phyloP scores from a whole-genome alignment of 2,329 filamentous ascomycete genomes.

The Leptosphaerulina australis region DNA sequence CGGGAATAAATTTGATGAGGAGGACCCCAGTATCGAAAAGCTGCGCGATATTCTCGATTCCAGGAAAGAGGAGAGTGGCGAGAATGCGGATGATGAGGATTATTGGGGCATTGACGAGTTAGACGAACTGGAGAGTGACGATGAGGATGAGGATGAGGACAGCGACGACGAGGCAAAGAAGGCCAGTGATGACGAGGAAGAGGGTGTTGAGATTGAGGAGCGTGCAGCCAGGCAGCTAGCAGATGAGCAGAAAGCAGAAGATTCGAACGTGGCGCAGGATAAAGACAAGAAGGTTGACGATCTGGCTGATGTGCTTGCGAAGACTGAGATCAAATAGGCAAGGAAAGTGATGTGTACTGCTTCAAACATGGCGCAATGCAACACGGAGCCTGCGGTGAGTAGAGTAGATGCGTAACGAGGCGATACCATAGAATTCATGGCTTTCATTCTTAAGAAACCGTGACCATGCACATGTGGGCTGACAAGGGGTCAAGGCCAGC shows the following conservation, averaged over 20 bases:
- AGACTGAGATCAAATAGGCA: conserved; percentile 60
- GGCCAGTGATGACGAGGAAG: conserved; percentile 71
- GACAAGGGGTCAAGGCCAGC: background rate
- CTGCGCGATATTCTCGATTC: conserved; percentile 72
- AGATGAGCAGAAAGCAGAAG: conserved; percentile 73
- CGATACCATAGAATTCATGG: conserved; percentile 20
- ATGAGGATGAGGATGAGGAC: conserved; percentile 76
- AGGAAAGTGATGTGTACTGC: background rate
- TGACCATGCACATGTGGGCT: background rate
- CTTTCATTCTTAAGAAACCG: background rate
- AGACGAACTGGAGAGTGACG: conserved; percentile 81
- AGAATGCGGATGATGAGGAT: conserved; percentile 60
- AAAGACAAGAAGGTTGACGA: conserved; percentile 82
- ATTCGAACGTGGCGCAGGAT: conserved; percentile 72
- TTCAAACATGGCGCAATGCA: background rate
- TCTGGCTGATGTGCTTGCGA: conserved; percentile 75
- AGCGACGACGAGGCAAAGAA: conserved; percentile 67
- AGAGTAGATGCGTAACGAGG: conserved; percentile 8
- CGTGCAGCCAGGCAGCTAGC: conserved; percentile 61
- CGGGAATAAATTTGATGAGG: conserved; percentile 91
- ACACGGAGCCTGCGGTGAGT: background rate
- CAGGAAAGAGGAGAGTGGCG: conserved; percentile 68
- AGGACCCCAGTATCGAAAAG: conserved; percentile 72
- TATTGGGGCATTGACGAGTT: conserved; percentile 64
- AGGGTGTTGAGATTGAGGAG: conserved; percentile 57